Evolutionary conservation across 257 asterid species (phyloP), one percentile per base, ranked within the genome.

Genomic region (Solanum arcanum): DNA sequence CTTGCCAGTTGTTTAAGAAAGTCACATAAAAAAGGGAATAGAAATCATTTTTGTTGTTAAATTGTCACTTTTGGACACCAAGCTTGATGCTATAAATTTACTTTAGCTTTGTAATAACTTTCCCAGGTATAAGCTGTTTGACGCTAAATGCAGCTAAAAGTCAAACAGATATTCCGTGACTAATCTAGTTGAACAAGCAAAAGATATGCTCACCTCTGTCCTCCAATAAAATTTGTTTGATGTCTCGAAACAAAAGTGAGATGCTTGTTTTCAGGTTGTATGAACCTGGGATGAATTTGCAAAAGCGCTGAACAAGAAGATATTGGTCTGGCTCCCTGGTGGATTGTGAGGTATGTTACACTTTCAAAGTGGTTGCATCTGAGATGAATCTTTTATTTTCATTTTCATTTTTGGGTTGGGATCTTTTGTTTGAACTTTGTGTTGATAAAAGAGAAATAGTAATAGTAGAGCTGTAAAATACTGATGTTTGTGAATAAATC

Each of bases 291-390:
- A 96, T 25, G 97, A 94, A 88, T 95, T 97, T 84, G 87, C 56
- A 0, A 94, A 92, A 87, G 97, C 99, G 21, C 93, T 95, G 91
- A 89, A 91, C 84, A 90, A 93, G 41, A 97, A 95, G 96, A 95
- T 93, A 91, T 89, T 95, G 96, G 92, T 95, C 90, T 90, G 95
- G 39, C 99, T 84, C 98, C 98, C 37, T 97, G 98, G 99, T 95
- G 98, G 98, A 95, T 88, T 97, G 93, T 88, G 97, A 95, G 97
- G 99, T 95, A 90, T 83, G 75, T 70, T 66, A 23, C 21, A 33
- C 86, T 83, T 20, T 7, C 3, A 73, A 39, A 21, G 52, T 39
- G 31, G 52, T 74, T 74, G 2, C 82, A 74, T 21, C 29, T 74
- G 52, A 74, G 31, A 52, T 39, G 49, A 74, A 73, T 73, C 49